Evolutionary conservation across 2,329 filamentous ascomycete species (phyloP), one percentile per base, ranked within the genome.

Genomic region (Cordyceps cateniannulata): DNA sequence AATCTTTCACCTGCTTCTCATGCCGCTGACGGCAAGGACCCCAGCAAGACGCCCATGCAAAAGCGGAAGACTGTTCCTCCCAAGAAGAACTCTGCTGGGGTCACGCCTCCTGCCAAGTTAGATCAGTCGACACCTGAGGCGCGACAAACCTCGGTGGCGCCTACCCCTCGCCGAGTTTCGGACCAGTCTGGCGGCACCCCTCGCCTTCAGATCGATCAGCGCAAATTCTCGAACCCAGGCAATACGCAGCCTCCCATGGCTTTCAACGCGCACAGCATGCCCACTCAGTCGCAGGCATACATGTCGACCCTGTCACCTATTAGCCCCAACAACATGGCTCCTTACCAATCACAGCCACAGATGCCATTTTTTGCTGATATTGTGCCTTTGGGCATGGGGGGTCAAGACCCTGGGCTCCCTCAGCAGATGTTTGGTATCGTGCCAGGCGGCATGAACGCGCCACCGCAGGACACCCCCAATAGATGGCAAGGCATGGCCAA

Each of bases 391-490:
- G 77, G 78, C 4, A 73, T 86, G 18, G 73, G 75, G 24, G 80
- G 79, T 67, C 79, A 78, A 61, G 72, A 74, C 22, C 75, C 78
- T 62, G 76, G 76, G 2, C 79, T 85, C 58, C 75, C 91, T 27
- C 85, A 87, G 10, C 85, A 90, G 63, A 81, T 93, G 16, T 93
- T 92, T 68, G 84, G 66, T 74, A 85, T 71, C 65, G 79, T 83
- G 44, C 71, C 76, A 1, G 72, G 71, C 8, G 70, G 72, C 10
- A 75, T 79, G 54, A 67, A 68, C 45, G 69, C 69, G 3, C 70
- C 71, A 0, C 73, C 77, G 25, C 72, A 72, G 14, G 58, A 59
- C 7, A 47, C n/a, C 32, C 55, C 24, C 3, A 66, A 78, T 44
- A 51, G 59, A 53, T 82, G 80, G 80, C 74, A 78, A 52, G 71